These are phyloP conservation scores for Ophiognomonia clavigignenti-juglandacearum DNA, from an alignment of 2,329 filamentous ascomycete species.

Conservation along the genomic window DNA sequence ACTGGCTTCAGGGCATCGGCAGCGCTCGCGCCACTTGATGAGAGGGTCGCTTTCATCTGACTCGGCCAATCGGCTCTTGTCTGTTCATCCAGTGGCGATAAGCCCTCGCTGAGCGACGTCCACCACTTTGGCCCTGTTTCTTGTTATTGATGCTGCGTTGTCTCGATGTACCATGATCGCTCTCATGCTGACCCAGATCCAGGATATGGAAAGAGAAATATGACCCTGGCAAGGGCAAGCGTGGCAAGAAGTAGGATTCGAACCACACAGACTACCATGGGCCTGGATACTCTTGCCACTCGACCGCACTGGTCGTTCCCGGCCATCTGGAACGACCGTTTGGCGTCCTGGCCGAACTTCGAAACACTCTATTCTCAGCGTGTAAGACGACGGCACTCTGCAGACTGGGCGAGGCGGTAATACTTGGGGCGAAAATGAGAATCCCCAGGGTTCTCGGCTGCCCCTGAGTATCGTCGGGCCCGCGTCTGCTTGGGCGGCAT, in stretches of 20 bases:
- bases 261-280: no score
- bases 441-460: neutral
- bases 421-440: neutral
- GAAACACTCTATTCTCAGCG: neutral
- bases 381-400: neutral
- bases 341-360: neutral
- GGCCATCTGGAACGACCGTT: no score
- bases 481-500: neutral
- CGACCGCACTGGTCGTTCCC: no score
- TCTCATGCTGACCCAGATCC: constrained; percentile 9
- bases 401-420: neutral
- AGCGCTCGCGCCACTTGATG: neutral
- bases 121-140: neutral
- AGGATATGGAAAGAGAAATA: constrained; percentile 99
- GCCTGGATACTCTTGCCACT: neutral
- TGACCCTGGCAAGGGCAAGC: constrained; percentile 44
- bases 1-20: constrained; percentile 2
- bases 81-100: neutral
- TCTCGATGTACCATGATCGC: constrained; percentile 3
- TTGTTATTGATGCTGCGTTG: neutral
- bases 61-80: neutral
- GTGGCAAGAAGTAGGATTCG: constrained; percentile 35
- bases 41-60: neutral
- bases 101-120: neutral
- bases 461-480: neutral